Conservation (phyloP, 2,329 filamentous ascomycete species). For the Aureobasidium leucospermi region DNA sequence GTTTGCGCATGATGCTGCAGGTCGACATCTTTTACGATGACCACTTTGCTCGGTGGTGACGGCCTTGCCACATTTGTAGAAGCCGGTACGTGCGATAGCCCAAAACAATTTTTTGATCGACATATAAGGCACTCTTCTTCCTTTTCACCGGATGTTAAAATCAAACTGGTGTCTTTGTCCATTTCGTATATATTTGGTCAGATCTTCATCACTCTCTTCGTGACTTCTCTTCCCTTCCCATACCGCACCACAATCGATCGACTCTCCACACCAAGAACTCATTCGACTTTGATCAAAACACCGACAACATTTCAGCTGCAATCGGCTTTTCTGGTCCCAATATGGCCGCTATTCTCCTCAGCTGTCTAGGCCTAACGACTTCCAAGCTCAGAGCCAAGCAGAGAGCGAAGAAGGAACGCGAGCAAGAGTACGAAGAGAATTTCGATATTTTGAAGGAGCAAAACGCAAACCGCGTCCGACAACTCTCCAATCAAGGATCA, state of each 20-base stretch:
- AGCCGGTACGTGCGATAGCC: background rate
- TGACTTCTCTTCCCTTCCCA: background rate
- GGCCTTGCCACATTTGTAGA: background rate
- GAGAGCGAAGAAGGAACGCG: slow-evolving; percentile 5
- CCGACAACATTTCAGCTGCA: slow-evolving; percentile 1
- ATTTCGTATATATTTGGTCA: background rate
- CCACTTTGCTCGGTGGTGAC: background rate
- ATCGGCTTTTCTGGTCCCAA: slow-evolving; percentile 2
- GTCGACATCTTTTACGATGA: background rate
- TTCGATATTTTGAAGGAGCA: slow-evolving; percentile 16
- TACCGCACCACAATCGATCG: background rate
- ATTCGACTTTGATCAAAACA: background rate
- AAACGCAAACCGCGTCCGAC: slow-evolving; percentile 15
- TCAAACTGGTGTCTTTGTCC: background rate
- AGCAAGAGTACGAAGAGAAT: slow-evolving; percentile 15
- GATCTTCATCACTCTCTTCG: background rate
- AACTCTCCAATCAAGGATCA: slow-evolving; percentile 5
- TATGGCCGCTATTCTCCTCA: slow-evolving; percentile 18
- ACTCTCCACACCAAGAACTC: background rate
- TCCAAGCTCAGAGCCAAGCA: slow-evolving; percentile 13
- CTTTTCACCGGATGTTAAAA: slow-evolving; percentile 1
- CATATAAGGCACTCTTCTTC: background rate
- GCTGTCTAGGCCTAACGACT: slow-evolving; percentile 9
- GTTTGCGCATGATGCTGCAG: slow-evolving; percentile 3
- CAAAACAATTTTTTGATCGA: background rate